phyloP scores from a whole-genome alignment of 148 eudicot species.

The Rhododendron williamsianum region DNA sequence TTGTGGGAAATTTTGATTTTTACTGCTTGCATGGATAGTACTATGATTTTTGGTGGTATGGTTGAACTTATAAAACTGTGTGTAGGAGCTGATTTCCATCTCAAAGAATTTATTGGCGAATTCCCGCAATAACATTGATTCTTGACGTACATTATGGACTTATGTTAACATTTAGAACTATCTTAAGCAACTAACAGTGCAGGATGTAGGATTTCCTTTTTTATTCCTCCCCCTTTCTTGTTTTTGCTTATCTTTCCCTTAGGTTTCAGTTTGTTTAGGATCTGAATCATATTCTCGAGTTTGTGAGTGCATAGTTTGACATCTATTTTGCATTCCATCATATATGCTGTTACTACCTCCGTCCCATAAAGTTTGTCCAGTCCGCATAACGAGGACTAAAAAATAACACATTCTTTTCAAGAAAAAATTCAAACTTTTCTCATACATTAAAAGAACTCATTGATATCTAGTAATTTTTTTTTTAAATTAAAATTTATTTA shows the following conservation, averaged over 20 bases:
- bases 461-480: no score
- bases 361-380: no score
- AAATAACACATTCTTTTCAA: no score
- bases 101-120: neutral
- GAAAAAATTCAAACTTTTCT: no score
- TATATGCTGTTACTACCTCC: neutral
- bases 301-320: neutral
- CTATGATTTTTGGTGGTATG: neutral
- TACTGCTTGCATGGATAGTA: neutral
- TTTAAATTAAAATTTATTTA: no score
- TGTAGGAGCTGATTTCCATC: neutral
- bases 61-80: neutral
- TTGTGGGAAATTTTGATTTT: neutral
- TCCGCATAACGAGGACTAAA: no score
- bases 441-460: no score
- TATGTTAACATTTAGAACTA: neutral
- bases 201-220: neutral
- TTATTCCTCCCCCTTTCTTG: no score
- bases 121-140: neutral
- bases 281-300: neutral
- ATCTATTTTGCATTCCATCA: neutral
- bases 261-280: neutral
- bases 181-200: slow-evolving; percentile 2
- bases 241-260: neutral
- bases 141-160: neutral